Evolutionary conservation across 176 grass and related monocot species (phyloP).

Genomic region (Phragmites australis): DNA sequence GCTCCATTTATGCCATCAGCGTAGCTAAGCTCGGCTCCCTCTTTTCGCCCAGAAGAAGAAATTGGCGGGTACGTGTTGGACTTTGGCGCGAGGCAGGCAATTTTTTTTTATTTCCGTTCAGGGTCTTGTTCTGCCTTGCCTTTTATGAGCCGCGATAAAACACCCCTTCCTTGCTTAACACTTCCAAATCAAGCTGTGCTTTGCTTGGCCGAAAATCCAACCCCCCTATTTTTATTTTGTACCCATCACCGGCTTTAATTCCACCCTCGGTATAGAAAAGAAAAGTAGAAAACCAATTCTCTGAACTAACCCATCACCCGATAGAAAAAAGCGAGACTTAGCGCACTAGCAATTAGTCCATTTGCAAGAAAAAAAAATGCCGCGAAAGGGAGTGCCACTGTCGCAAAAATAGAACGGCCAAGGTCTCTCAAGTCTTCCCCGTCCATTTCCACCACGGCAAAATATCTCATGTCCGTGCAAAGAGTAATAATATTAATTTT

Average conservation of each 20-base stretch:
- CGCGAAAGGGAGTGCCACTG: conserved; percentile 1
- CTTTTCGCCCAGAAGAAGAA: background rate
- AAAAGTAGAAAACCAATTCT: no score
- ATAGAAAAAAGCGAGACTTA: background rate
- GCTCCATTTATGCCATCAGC: background rate
- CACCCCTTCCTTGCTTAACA: background rate
- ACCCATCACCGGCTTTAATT: background rate
- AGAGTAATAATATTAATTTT: no score
- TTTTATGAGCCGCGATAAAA: conserved; percentile 1
- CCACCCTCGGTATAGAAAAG: background rate
- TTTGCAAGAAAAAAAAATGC: background rate
- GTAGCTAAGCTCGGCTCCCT: background rate
- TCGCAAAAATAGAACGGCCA: background rate
- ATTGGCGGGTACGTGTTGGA: background rate
- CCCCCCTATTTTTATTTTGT: background rate
- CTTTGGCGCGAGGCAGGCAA: background rate
- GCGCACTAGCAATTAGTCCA: background rate
- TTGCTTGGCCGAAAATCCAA: conserved; percentile 32
- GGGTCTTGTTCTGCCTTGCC: background rate
- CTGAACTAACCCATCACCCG: background rate
- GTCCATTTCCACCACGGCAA: background rate
- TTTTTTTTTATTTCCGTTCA: background rate
- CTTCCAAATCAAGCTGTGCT: background rate
- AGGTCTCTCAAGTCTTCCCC: background rate
- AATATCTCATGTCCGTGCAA: background rate